Conservation (phyloP, 441 rosid genomes). For the Rhodomyrtus psidioides region DNA sequence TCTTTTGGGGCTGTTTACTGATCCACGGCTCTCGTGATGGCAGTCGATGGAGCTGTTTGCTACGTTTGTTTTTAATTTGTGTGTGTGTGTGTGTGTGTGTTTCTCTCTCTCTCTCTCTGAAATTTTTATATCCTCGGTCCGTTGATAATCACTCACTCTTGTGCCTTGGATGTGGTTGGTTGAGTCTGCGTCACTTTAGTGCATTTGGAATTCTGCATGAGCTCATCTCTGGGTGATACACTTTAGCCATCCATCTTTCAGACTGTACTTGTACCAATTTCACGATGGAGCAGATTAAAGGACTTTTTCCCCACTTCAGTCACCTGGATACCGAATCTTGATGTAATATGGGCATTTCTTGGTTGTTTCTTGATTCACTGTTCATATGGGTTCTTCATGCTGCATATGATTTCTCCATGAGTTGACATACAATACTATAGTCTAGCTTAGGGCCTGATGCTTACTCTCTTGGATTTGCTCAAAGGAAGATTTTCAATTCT, state of each 20-base stretch:
- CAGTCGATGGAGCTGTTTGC: not conserved
- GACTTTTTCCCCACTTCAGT: not conserved
- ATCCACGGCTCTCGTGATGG: not conserved
- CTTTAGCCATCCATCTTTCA: not conserved
- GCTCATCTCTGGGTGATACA: not conserved
- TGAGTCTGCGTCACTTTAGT: not conserved
- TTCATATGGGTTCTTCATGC: slow-evolving; percentile 10
- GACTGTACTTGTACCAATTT: not conserved
- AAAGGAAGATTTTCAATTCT: not conserved
- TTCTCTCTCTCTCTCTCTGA: not conserved
- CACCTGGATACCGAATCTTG: not conserved
- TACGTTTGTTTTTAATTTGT: not conserved
- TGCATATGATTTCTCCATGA: slow-evolving; percentile 11
- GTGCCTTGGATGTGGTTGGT: not conserved
- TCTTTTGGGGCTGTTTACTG: not conserved
- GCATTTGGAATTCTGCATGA: not conserved
- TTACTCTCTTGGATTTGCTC: not conserved
- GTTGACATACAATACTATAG: slow-evolving; percentile 14
- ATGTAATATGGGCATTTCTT: not conserved
- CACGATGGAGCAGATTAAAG: not conserved
- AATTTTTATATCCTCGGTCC: not conserved
- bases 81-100: no score
- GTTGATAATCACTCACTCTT: not conserved
- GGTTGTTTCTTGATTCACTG: slow-evolving; percentile 15
- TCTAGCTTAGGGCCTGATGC: not conserved